Evolutionary conservation across 2,329 filamentous ascomycete genomes (phyloP).

Genomic region (Verticillium isaacii): DNA sequence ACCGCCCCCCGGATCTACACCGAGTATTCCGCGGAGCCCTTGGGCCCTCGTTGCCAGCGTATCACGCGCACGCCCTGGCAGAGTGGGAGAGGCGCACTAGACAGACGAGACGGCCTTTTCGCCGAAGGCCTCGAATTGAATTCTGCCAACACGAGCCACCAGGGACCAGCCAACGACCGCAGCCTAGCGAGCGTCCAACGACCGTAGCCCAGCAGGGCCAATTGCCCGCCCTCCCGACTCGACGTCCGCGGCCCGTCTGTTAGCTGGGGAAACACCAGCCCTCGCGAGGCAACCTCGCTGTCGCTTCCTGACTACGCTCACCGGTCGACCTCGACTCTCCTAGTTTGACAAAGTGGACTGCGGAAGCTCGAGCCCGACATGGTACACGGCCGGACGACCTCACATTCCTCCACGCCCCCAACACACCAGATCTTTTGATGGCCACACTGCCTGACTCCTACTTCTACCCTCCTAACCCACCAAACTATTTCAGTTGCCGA

Average conservation of each 20-base stretch:
- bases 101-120: neutral
- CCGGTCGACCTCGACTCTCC: neutral
- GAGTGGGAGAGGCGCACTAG: neutral
- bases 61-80: neutral
- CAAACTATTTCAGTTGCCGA: neutral
- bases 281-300: neutral
- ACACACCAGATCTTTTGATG: neutral
- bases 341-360: neutral
- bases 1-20: neutral
- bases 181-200: neutral
- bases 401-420: neutral
- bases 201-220: neutral
- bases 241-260: neutral
- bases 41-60: neutral
- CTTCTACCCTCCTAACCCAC: neutral
- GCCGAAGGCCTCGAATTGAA: neutral
- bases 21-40: neutral
- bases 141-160: neutral
- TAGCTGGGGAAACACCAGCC: neutral
- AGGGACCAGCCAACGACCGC: neutral
- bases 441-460: neutral
- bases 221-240: neutral
- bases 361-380: neutral
- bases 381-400: neutral
- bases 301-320: neutral